Conservation (phyloP, 2,329 filamentous ascomycete species). For the Colletotrichum tropicale region DNA sequence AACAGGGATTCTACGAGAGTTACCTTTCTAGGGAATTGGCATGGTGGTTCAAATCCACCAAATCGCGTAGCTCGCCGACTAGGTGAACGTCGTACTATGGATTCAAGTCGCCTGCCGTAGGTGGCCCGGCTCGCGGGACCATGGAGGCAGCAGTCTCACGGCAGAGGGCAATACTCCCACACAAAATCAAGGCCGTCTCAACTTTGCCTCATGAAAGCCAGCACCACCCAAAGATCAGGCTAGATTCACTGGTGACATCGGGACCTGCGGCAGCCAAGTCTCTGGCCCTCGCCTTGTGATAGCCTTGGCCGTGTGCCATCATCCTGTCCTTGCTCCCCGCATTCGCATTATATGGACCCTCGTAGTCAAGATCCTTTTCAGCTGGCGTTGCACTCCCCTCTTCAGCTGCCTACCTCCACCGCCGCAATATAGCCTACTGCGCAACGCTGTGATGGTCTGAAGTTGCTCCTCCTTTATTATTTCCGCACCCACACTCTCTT, state of each 20-base stretch:
- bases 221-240: background rate
- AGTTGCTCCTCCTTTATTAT: background rate
- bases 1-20: background rate
- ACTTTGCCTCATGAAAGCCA: constrained; percentile 13
- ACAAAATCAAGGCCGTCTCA: constrained; percentile 5
- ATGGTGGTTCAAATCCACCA: background rate
- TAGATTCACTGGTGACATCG: background rate
- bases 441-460: background rate
- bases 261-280: background rate
- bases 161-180: background rate
- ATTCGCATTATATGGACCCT: background rate
- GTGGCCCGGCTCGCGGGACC: background rate
- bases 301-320: background rate
- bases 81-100: background rate
- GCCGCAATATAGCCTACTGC: background rate
- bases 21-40: background rate
- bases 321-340: background rate
- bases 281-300: background rate
- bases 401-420: background rate
- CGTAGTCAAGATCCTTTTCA: background rate
- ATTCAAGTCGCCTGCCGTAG: background rate
- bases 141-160: background rate
- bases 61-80: background rate
- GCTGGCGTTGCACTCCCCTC: background rate
- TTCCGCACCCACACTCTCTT: constrained; percentile 3